Conservation (phyloP, 2,329 filamentous ascomycete genomes). For the Cryphonectria parasitica region DNA sequence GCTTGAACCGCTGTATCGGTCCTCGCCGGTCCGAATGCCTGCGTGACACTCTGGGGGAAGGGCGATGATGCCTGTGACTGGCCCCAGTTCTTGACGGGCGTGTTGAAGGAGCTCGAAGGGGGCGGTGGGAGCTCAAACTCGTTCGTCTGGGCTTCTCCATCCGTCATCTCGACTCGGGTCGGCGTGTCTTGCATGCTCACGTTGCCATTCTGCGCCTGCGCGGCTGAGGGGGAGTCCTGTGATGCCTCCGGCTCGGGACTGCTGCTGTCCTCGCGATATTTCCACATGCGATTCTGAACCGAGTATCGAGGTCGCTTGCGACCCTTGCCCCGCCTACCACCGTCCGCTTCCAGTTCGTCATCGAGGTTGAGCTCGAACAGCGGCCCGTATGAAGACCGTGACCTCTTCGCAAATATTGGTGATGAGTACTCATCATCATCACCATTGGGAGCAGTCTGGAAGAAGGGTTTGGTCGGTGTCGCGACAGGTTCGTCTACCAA, state of each 20-base stretch:
- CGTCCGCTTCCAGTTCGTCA: slow-evolving; percentile 69
- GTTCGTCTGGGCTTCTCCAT: slow-evolving; percentile 39
- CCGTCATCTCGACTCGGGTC: slow-evolving; percentile 35
- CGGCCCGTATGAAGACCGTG: slow-evolving; percentile 70
- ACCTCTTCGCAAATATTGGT: slow-evolving; percentile 77
- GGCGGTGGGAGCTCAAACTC: slow-evolving; percentile 32
- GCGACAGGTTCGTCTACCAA: slow-evolving; percentile 28
- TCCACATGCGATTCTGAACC: slow-evolving; percentile 71
- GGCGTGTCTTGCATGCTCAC: slow-evolving; percentile 27
- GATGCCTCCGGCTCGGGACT: slow-evolving; percentile 63
- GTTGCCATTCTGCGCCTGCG: slow-evolving; percentile 11
- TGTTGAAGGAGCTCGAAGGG: slow-evolving; percentile 13
- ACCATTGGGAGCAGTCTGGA: slow-evolving; percentile 35
- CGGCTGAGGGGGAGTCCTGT: slow-evolving; percentile 26
- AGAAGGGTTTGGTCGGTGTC: neutral
- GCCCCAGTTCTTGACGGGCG: slow-evolving; percentile 8
- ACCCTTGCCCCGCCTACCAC: slow-evolving; percentile 60
- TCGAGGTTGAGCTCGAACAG: slow-evolving; percentile 68
- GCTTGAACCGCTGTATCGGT: slow-evolving; percentile 17
- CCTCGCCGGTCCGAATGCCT: neutral
- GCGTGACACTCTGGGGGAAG: neutral
- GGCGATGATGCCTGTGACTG: slow-evolving; percentile 1
- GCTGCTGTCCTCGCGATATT: slow-evolving; percentile 70
- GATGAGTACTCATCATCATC: slow-evolving; percentile 65
- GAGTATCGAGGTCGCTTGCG: slow-evolving; percentile 74